A percentile compares a stretch with the other conserved stretches of the same genome.
Evolutionary conservation across 2,329 filamentous ascomycete species (phyloP).

Genomic region (Aspergillus luchuensis): DNA sequence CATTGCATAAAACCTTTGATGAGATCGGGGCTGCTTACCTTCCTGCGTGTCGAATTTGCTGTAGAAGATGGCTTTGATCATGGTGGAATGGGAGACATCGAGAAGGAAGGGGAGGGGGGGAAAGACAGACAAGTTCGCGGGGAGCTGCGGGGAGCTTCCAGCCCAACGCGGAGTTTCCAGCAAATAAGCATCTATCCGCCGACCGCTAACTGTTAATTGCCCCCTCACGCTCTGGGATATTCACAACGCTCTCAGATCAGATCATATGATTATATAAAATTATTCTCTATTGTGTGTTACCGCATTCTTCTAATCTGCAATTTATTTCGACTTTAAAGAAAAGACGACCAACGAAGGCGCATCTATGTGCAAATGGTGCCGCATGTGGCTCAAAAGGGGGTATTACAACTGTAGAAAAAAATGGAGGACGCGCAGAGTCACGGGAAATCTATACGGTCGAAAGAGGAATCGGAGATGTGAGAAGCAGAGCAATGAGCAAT

Average conservation of each 20-base stretch:
- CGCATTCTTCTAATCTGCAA: not conserved
- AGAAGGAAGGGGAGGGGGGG: not conserved
- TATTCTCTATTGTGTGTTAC: not conserved
- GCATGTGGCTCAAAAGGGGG: conserved; percentile 13
- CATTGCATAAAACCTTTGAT: not conserved
- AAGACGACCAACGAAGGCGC: not conserved
- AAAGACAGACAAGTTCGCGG: not conserved
- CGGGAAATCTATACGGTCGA: conserved; percentile 18
- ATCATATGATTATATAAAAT: not conserved
- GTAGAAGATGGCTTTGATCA: conserved; percentile 68
- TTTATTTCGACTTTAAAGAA: not conserved
- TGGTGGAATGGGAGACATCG: conserved; percentile 34
- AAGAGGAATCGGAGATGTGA: not conserved
- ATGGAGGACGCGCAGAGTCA: not conserved
- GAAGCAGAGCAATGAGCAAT: conserved; percentile 1
- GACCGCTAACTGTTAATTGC: not conserved
- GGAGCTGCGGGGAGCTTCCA: conserved; percentile 6
- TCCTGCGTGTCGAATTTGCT: conserved; percentile 65
- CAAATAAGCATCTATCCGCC: not conserved
- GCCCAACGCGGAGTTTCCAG: not conserved
- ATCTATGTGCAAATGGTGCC: conserved; percentile 9
- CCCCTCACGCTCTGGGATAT: not conserved
- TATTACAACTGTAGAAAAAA: conserved; percentile 17
- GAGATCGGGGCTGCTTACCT: conserved; percentile 37
- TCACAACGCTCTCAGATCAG: not conserved